A percentile compares a stretch with the other conserved stretches of the same genome.
Conservation (phyloP, 345 rosid species). For the Lagerstroemia speciosa region DNA sequence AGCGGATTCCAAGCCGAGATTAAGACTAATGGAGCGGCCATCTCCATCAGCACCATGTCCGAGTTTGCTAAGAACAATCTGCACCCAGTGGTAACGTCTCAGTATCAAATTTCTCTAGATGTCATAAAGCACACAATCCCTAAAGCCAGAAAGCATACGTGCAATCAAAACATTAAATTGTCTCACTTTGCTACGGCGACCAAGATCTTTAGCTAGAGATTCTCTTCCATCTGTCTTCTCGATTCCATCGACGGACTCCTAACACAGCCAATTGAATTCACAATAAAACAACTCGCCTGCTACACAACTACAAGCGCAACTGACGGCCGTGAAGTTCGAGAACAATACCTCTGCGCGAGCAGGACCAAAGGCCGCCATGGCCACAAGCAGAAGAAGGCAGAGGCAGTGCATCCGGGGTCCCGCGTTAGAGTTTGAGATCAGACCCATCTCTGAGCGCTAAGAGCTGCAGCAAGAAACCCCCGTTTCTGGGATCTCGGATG, state of each 20-base stretch:
- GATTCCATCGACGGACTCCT: conserved; percentile 43
- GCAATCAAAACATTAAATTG: not conserved
- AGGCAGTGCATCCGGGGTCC: conserved; percentile 11
- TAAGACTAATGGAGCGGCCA: conserved; percentile 27
- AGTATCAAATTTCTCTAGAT: not conserved
- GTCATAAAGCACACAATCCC: not conserved
- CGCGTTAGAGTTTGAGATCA: conserved; percentile 15
- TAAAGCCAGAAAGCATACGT: too few relatives aligned
- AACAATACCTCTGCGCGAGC: conserved; percentile 37
- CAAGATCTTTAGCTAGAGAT: conserved; percentile 48
- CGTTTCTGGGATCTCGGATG: conserved; percentile 2
- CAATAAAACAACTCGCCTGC: not conserved
- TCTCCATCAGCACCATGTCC: conserved; percentile 13
- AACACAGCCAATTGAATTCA: conserved; percentile 1
- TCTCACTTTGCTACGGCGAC: conserved; percentile 87
- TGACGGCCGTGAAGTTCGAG: not conserved
- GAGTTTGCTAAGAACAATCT: conserved; percentile 37
- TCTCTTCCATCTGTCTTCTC: conserved; percentile 40
- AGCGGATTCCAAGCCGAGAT: conserved; percentile 37
- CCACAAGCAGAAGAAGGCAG: conserved; percentile 19
- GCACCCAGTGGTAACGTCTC: conserved; percentile 10
- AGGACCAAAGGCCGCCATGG: conserved; percentile 18
- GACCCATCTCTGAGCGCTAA: conserved; percentile 22
- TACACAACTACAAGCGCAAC: not conserved
- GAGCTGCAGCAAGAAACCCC: not conserved